Conservation (phyloP, 306 rosid species). For the Lathyrus tuberosus region DNA sequence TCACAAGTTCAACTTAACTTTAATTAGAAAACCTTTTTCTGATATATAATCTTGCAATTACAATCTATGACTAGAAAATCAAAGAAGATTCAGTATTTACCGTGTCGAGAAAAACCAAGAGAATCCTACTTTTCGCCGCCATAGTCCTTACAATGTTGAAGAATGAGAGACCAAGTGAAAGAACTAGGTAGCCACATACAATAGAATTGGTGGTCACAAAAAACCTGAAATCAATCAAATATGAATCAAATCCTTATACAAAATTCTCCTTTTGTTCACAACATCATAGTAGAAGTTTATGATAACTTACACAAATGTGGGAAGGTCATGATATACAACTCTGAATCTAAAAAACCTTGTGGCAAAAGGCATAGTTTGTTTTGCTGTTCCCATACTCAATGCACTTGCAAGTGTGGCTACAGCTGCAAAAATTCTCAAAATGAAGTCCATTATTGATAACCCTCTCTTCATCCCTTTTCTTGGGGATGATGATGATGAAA, state of each 20-base stretch:
- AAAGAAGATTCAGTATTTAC: constrained; percentile 36
- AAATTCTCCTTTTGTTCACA: background rate
- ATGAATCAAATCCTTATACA: background rate
- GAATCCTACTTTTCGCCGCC: constrained; percentile 48
- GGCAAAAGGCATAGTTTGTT: constrained; percentile 46
- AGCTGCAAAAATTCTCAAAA: constrained; percentile 45
- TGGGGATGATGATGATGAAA: constrained; percentile 4
- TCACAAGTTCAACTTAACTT: constrained; percentile 15
- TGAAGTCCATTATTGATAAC: constrained; percentile 12
- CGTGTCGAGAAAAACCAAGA: constrained; percentile 57
- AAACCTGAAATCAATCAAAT: constrained; percentile 43
- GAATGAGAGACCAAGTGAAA: constrained; percentile 52
- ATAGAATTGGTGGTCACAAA: constrained; percentile 58
- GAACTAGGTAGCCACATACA: constrained; percentile 55
- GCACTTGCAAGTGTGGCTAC: constrained; percentile 40
- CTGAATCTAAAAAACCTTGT: constrained; percentile 45
- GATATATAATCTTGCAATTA: background rate
- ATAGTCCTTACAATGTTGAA: constrained; percentile 51
- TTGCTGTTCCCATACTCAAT: constrained; percentile 40
- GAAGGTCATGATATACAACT: constrained; percentile 45
- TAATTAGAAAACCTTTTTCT: background rate
- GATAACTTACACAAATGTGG: constrained; percentile 50
- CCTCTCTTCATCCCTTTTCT: constrained; percentile 39
- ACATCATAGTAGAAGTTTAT: background rate
- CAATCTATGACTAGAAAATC: background rate